These are phyloP conservation scores for Colletotrichum tropicicola DNA, from an alignment of 2,329 filamentous ascomycete species.

Conservation along the genomic window DNA sequence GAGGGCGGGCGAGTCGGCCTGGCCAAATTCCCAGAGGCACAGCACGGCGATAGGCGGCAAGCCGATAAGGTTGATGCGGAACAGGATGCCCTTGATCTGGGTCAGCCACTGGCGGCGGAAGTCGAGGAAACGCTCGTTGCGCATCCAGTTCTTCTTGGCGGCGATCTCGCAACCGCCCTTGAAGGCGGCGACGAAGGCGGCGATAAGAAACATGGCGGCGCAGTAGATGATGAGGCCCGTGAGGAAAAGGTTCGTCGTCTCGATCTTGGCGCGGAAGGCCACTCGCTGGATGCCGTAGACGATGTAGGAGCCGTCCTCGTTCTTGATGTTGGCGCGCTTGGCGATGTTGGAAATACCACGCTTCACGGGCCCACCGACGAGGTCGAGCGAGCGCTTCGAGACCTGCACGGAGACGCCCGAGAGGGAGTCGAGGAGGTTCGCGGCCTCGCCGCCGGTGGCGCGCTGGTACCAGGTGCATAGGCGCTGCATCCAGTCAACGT, in stretches of 20 bases:
- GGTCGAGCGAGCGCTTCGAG: constrained; percentile 66
- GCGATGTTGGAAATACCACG: constrained; percentile 54
- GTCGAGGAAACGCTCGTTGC: constrained; percentile 86
- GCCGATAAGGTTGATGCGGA: constrained; percentile 88
- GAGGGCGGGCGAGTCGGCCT: constrained; percentile 84
- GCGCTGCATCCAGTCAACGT: constrained; percentile 82
- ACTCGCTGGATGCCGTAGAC: constrained; percentile 90
- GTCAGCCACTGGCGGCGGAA: constrained; percentile 96
- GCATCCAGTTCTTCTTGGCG: constrained; percentile 79
- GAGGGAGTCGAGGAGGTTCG: constrained; percentile 79
- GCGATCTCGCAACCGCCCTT: constrained; percentile 83
- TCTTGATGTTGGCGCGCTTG: constrained; percentile 65
- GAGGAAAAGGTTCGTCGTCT: constrained; percentile 92
- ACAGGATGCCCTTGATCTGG: constrained; percentile 92
- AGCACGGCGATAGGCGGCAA: constrained; percentile 92
- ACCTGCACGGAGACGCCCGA: constrained; percentile 82
- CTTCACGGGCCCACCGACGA: constrained; percentile 49
- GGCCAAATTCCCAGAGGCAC: constrained; percentile 92
- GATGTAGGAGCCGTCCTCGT: constrained; percentile 63
- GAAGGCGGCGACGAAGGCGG: constrained; percentile 78
- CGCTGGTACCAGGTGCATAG: constrained; percentile 97
- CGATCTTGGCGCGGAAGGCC: constrained; percentile 85
- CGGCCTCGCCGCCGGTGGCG: constrained; percentile 86
- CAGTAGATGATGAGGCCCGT: constrained; percentile 87
- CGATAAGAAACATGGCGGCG: constrained; percentile 73